Evolutionary conservation across 495 filamentous ascomycete genomes (phyloP).

Genomic region (Penicillium arizonense): DNA sequence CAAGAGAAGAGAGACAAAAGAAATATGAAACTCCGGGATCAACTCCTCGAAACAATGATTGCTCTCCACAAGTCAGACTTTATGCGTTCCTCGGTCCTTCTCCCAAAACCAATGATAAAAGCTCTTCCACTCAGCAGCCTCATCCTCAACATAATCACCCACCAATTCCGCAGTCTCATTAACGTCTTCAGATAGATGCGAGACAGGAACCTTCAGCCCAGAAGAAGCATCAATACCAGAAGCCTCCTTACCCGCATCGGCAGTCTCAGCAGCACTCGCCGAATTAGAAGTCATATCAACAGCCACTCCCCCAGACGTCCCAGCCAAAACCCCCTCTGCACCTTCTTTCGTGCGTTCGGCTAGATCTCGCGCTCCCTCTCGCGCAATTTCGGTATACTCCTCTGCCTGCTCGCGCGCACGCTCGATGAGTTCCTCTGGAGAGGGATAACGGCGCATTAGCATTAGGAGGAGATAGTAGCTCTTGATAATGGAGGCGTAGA

Average conservation of each 20-base stretch:
- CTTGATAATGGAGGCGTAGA: slow-evolving; percentile 72
- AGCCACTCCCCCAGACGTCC: slow-evolving; percentile 24
- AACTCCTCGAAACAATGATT: too few relatives aligned
- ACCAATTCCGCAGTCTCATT: slow-evolving; percentile 49
- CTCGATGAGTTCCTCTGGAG: slow-evolving; percentile 41
- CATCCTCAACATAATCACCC: slow-evolving; percentile 48
- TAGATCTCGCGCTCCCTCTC: slow-evolving; percentile 41
- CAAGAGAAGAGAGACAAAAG: too few relatives aligned
- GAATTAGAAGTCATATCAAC: slow-evolving; percentile 36
- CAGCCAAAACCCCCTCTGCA: slow-evolving; percentile 26
- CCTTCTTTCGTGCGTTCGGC: slow-evolving; percentile 31
- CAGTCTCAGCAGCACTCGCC: slow-evolving; percentile 6
- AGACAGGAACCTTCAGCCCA: slow-evolving; percentile 12
- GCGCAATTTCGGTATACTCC: slow-evolving; percentile 43
- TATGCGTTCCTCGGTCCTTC: slow-evolving; percentile 17
- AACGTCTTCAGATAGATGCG: slow-evolving; percentile 23
- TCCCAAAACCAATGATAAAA: slow-evolving; percentile 51
- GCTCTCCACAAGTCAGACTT: slow-evolving; percentile 3
- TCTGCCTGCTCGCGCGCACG: slow-evolving; percentile 44
- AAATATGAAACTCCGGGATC: too few relatives aligned
- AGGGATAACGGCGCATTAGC: slow-evolving; percentile 39
- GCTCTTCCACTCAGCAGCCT: slow-evolving; percentile 39
- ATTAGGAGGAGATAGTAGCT: slow-evolving; percentile 56
- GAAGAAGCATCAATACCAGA: slow-evolving; percentile 23
- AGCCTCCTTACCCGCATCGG: neutral